phyloP scores from a whole-genome alignment of 1,139 yeast species.

The Zhuliangozyma parablackwelliae region DNA sequence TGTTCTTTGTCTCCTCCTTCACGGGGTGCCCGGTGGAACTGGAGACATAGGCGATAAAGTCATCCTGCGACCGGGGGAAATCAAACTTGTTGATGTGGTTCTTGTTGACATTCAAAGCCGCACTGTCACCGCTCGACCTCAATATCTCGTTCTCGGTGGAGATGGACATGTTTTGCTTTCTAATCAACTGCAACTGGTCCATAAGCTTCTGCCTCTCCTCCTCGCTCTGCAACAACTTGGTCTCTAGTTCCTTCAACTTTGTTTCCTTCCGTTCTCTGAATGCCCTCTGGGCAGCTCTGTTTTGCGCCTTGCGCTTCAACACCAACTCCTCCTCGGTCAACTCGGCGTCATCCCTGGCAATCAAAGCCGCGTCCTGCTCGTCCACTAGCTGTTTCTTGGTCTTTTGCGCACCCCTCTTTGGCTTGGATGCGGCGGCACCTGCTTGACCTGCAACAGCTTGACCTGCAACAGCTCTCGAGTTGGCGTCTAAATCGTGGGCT shows the following conservation, averaged over 20 bases:
- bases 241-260: constrained; percentile 63
- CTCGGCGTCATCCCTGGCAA: constrained; percentile 38
- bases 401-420: constrained; percentile 2
- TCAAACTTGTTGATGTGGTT: constrained; percentile 16
- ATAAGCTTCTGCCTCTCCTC: constrained; percentile 48
- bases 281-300: constrained; percentile 87
- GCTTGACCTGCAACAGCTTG: too few species aligned
- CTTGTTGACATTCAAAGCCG: neutral
- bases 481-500: neutral
- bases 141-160: constrained; percentile 56
- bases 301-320: constrained; percentile 69
- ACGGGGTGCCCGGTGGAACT: constrained; percentile 19
- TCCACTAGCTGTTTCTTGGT: constrained; percentile 26
- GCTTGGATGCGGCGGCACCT: neutral
- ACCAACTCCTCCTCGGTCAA: constrained; percentile 47
- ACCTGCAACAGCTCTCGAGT: too few species aligned
- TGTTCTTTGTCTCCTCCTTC: constrained; percentile 18
- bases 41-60: constrained; percentile 29
- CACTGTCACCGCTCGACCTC: constrained; percentile 8
- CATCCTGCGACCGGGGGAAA: constrained; percentile 35
- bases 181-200: constrained; percentile 51
- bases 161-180: constrained; percentile 50
- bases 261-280: constrained; percentile 82
- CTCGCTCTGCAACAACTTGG: constrained; percentile 57
- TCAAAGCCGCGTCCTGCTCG: constrained; percentile 36